Evolutionary conservation across 2,329 filamentous ascomycete species (phyloP).

Genomic region (Chaetomium olivaceum): DNA sequence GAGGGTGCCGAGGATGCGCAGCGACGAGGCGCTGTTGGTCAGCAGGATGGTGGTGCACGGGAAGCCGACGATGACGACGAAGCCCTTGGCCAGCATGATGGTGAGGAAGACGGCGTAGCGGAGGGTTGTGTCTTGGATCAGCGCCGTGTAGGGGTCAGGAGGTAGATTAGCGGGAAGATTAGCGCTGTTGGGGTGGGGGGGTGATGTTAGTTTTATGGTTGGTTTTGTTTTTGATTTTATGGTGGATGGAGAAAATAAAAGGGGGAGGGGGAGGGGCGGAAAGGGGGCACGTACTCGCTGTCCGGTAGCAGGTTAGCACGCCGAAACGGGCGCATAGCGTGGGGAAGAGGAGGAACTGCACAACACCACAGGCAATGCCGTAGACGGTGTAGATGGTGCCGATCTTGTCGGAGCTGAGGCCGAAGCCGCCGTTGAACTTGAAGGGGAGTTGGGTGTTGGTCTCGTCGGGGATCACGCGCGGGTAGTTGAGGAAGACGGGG

Average conservation of each 20-base stretch:
- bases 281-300: conserved; percentile 49
- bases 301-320: conserved; percentile 70
- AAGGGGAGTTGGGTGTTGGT: conserved; percentile 69
- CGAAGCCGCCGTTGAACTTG: conserved; percentile 81
- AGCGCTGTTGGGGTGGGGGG: conserved; percentile 45
- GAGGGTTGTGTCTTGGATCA: conserved; percentile 50
- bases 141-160: conserved; percentile 76
- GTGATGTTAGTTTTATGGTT: too few relatives aligned
- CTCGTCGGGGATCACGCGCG: conserved; percentile 53
- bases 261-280: background rate
- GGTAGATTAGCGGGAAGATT: conserved; percentile 72
- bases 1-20: conserved; percentile 79
- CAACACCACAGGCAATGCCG: conserved; percentile 73
- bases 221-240: too few relatives aligned
- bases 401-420: conserved; percentile 69
- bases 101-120: conserved; percentile 65
- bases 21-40: conserved; percentile 78
- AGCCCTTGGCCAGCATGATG: conserved; percentile 73
- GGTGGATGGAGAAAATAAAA: too few relatives aligned
- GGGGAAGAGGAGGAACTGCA: conserved; percentile 87
- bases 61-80: conserved; percentile 79
- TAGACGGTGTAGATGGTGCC: conserved; percentile 84
- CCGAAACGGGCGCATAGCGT: conserved; percentile 71
- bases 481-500: conserved; percentile 84
- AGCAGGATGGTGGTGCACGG: conserved; percentile 87